These are phyloP conservation scores for Carex kokanica DNA, from an alignment of 176 grass and related monocot genomes.

Conservation along the genomic window DNA sequence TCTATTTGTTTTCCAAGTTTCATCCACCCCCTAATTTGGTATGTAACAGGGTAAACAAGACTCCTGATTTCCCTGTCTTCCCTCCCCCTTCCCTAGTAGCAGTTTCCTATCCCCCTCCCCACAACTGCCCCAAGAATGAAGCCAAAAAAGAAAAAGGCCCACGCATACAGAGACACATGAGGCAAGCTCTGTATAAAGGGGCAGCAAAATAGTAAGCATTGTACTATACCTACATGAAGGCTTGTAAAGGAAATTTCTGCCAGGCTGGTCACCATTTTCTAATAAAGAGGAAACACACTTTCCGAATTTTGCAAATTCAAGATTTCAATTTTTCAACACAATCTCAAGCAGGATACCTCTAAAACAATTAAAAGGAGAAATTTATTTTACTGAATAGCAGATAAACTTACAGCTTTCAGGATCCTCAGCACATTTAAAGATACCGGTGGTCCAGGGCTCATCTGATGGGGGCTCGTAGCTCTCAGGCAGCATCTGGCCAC, in stretches of 20 bases:
- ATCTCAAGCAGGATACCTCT: neutral
- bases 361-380: neutral
- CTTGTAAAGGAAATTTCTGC: neutral
- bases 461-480: conserved; percentile 51
- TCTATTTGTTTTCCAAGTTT: neutral
- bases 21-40: neutral
- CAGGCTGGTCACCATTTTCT: neutral
- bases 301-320: neutral
- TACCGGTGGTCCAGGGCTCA: conserved; percentile 58
- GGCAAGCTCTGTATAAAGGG: neutral
- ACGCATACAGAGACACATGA: neutral
- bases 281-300: neutral
- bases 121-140: no score
- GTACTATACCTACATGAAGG: neutral
- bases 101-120: neutral
- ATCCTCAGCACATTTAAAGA: conserved; percentile 61
- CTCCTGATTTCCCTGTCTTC: neutral
- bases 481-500: conserved; percentile 51
- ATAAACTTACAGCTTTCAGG: conserved; percentile 53
- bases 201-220: neutral
- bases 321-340: neutral
- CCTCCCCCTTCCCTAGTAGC: neutral
- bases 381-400: neutral
- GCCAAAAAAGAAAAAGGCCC: neutral
- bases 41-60: no score